Conservation (phyloP, 2,329 filamentous ascomycete species). For the Elsinoe batatas region DNA sequence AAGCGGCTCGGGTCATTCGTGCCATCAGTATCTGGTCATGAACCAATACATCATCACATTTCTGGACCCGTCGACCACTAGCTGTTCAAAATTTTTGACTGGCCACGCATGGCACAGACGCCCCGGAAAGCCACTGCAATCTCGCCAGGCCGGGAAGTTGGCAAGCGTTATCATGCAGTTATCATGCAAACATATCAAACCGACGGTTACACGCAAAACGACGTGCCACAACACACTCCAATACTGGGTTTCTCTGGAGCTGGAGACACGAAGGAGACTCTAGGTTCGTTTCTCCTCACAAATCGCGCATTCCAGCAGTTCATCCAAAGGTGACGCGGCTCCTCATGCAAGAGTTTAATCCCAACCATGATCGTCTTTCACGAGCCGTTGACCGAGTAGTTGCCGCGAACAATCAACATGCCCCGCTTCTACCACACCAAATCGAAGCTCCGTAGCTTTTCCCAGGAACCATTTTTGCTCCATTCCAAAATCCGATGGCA, state of each 20-base stretch:
- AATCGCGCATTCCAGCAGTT: constrained; percentile 2
- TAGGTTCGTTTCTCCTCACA: not conserved
- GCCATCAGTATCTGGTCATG: not conserved
- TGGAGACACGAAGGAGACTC: not conserved
- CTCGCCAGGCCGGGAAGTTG: constrained; percentile 10
- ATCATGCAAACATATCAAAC: constrained; percentile 12
- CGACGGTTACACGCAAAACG: not conserved
- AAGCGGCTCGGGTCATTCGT: not conserved
- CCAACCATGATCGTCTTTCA: not conserved
- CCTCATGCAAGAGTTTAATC: not conserved
- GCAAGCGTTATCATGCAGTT: constrained; percentile 11
- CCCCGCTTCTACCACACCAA: constrained; percentile 2
- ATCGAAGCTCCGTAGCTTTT: not conserved
- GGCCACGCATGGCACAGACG: constrained; percentile 6
- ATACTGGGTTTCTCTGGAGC: too few species aligned
- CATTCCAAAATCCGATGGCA: not conserved
- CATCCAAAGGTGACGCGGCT: not conserved
- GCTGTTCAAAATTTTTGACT: not conserved
- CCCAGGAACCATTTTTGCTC: not conserved
- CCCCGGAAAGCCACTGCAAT: constrained; percentile 7
- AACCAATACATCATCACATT: constrained; percentile 4
- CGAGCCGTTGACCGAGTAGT: not conserved
- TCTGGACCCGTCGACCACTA: not conserved
- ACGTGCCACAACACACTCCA: not conserved
- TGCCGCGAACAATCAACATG: not conserved